phyloP scores from a whole-genome alignment of 2,329 filamentous ascomycete species.

The Plenodomus biglobosus region DNA sequence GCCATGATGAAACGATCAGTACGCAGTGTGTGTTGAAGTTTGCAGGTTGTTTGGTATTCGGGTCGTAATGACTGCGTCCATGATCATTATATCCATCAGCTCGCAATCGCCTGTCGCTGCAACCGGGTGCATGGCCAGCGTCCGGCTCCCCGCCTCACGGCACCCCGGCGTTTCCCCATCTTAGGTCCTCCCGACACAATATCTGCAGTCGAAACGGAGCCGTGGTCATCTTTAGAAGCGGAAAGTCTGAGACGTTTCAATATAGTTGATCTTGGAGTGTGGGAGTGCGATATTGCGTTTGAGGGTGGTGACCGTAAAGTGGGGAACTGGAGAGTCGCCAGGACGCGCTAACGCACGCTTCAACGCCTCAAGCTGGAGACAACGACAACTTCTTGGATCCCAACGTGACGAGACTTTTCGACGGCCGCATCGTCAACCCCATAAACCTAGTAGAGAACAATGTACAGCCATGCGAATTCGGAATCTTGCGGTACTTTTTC shows the following conservation, averaged over 20 bases:
- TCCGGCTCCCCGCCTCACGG: constrained; percentile 40
- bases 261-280: constrained; percentile 1
- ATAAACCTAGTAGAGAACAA: no score
- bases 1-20: constrained; percentile 26
- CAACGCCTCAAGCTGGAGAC: not conserved
- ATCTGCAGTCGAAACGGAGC: constrained; percentile 27
- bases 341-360: not conserved
- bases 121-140: constrained; percentile 14
- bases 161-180: constrained; percentile 20
- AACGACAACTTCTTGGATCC: not conserved
- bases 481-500: no score
- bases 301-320: constrained; percentile 1
- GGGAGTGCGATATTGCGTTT: not conserved
- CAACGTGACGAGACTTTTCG: no score
- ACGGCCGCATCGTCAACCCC: no score
- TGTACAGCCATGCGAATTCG: no score
- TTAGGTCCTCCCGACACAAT: constrained; percentile 18
- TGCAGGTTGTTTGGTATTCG: no score
- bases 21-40: not conserved
- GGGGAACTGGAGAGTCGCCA: not conserved
- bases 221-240: constrained; percentile 23
- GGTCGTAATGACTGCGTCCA: constrained; percentile 3
- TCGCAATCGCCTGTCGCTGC: constrained; percentile 13
- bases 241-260: constrained; percentile 21
- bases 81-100: constrained; percentile 24